Evolutionary conservation across 2,329 filamentous ascomycete species (phyloP), one percentile per base, ranked within the genome.

Genomic region (Hypoxylon sp.): DNA sequence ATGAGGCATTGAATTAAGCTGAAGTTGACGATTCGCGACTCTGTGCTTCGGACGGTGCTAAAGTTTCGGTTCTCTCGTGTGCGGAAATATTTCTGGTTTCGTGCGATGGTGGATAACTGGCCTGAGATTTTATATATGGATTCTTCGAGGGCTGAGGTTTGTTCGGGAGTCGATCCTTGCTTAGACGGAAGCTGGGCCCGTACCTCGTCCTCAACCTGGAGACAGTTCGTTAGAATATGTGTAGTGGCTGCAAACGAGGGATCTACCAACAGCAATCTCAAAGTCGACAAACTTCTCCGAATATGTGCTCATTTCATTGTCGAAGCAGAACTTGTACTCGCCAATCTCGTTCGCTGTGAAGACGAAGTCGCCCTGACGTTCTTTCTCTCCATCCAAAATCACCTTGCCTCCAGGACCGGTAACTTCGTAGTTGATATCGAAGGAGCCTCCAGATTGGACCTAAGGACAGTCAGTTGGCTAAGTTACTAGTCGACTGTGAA

Each of bases 21-120:
- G 81, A 99, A 97, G 83, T 98, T 98, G 84, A 98, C 94, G 76
- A 99, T 99, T 70, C 96, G 88, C 79, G 89, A 89, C 85, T 99
- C 96, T 43, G 96, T 99, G 83, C 94, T 98, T 80, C 93, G 88
- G 75, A 99, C 96, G 9, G 96, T 99, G 83, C 93, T 97, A 83
- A 99, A 98, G 83, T 99, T 99, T 69, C 96, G 89, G 87, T 99
- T 99, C 86, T 99, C 96, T 73, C 96, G 90, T 2, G 96, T 99
- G 70, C 97, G 92, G 90, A 99, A 99, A 85, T 99, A 99, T 81
- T 99, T 99, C 79, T 99, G 96, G 84, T 97, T 98, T 77, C 96
- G 89, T 45, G 93, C 94, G 78, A 99, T 96, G 69, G 94, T 98
- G 13, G 94, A 97, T 55, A 99, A 84, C 78, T 97, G 93, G 70